Evolutionary conservation across 2,329 filamentous ascomycete species (phyloP).

Genomic region (Monosporascus sp.): DNA sequence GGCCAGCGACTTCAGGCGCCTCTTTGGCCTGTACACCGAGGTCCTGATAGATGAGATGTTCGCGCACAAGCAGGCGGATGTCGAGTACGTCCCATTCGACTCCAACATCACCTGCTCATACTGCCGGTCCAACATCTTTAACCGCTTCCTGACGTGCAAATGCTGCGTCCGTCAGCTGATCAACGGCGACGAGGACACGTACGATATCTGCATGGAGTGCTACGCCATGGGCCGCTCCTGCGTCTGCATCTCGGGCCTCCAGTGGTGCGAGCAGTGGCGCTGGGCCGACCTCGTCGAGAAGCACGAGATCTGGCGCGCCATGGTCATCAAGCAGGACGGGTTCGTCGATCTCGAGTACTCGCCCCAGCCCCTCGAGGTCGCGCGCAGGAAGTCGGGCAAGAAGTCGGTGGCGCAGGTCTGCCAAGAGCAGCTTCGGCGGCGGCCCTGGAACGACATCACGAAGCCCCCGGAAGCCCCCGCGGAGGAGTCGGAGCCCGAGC

Average conservation of each 20-base stretch:
- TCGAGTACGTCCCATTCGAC: constrained; percentile 78
- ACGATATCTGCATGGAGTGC: constrained; percentile 97
- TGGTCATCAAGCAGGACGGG: constrained; percentile 70
- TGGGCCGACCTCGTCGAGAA: constrained; percentile 74
- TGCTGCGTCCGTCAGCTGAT: constrained; percentile 66
- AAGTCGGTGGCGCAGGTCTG: constrained; percentile 90
- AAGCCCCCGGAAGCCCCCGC: constrained; percentile 42
- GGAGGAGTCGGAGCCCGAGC: constrained; percentile 29
- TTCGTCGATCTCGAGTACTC: constrained; percentile 60
- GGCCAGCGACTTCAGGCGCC: constrained; percentile 73
- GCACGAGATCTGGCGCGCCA: constrained; percentile 77
- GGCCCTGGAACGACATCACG: constrained; percentile 79
- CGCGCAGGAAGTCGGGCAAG: constrained; percentile 60
- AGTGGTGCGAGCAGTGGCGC: constrained; percentile 89
- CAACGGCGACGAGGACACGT: constrained; percentile 72
- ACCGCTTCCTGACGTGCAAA: constrained; percentile 89
- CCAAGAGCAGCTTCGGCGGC: constrained; percentile 74
- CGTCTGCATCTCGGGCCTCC: constrained; percentile 75
- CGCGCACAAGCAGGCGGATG: constrained; percentile 60
- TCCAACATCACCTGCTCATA: constrained; percentile 94
- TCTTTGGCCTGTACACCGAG: constrained; percentile 73
- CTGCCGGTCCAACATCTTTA: constrained; percentile 94
- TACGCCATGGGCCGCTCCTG: constrained; percentile 97
- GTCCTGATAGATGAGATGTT: constrained; percentile 87
- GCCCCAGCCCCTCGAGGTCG: constrained; percentile 66